phyloP scores from a whole-genome alignment of 495 filamentous ascomycete species.

The Apodospora peruviana region DNA sequence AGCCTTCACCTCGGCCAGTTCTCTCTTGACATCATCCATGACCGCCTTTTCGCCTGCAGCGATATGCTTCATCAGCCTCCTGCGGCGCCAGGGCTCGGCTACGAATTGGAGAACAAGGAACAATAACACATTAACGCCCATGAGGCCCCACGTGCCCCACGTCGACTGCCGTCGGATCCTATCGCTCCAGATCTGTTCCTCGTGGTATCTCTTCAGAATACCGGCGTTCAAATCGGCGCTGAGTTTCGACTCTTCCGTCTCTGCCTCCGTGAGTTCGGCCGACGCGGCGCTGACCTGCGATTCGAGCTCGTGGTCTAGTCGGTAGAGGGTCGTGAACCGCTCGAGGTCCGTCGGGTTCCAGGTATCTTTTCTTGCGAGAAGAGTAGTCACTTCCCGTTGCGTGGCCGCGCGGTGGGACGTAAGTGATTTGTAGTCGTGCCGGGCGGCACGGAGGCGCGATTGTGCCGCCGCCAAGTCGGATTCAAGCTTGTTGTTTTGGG shows the following conservation, averaged over 20 bases:
- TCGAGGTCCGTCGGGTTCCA: constrained; percentile 88
- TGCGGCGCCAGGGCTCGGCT: constrained; percentile 90
- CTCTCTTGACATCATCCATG: constrained; percentile 64
- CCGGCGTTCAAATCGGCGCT: constrained; percentile 64
- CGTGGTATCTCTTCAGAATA: constrained; percentile 89
- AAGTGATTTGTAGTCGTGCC: constrained; percentile 68
- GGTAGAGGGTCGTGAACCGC: constrained; percentile 88
- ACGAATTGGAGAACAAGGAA: constrained; percentile 85
- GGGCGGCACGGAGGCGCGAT: constrained; percentile 59
- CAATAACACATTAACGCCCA: constrained; percentile 90
- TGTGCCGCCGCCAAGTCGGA: constrained; percentile 56
- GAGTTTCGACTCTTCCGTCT: constrained; percentile 72
- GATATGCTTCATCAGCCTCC: constrained; percentile 72
- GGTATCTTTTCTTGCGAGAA: constrained; percentile 87
- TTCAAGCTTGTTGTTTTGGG: constrained; percentile 69
- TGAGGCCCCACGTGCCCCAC: constrained; percentile 96
- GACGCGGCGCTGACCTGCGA: constrained; percentile 74
- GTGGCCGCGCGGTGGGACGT: constrained; percentile 74
- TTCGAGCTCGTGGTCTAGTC: constrained; percentile 89
- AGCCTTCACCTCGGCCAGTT: constrained; percentile 19
- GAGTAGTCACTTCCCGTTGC: constrained; percentile 90
- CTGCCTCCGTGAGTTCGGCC: constrained; percentile 63
- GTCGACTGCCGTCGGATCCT: constrained; percentile 94
- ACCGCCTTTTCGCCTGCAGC: constrained; percentile 54
- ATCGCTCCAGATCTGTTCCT: constrained; percentile 99